Evolutionary conservation across 1,139 yeast species (phyloP), one percentile per base, ranked within the genome.

Genomic region (Kodamaea sp.): DNA sequence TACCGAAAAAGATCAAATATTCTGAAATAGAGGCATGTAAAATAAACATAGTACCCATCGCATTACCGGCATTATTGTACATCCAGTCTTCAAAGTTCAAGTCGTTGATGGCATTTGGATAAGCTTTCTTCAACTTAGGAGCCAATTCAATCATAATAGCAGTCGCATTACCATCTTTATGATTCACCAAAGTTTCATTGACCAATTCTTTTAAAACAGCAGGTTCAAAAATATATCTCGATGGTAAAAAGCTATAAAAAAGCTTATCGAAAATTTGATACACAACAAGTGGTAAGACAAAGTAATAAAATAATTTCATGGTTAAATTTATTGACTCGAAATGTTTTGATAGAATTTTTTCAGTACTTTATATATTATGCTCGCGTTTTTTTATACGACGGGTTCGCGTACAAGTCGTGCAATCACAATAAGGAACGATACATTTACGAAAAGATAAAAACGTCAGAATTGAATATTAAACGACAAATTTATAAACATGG

Each of bases 41-140:
- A 46, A 94, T 87, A 53, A 87, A 77, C 97, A 92, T 90, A 42
- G 89, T 80, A 24, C 98, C 98, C 98, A 92, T 92, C 40, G 98
- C 97, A 50, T 96, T 96, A 40, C 98, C 98, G 7, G 98, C 98
- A 55, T 88, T 89, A 75, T 90, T 92, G 77, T 82, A 90, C 38
- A 92, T 82, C 97, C 97, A 92, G 52, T 89, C 92, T 36, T 85
- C 84, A 41, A 73, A 72, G 56, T 81, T 78, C 52, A 84, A 70
- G 45, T 78, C 80, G 58, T 84, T 86, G 62, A 89, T 77, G 48
- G 75, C 58, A 22, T 79, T 78, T 1, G 76, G 74, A 58, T 90
- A 92, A 40, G 71, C 78, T 2, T 63, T 70, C 51, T 81, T 73
- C 48, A 92, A 62, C 37, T 67, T 71, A 2, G 74, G 73, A 25